Evolutionary conservation across 345 rosid species (phyloP).

Genomic region (Murraya koenigii): DNA sequence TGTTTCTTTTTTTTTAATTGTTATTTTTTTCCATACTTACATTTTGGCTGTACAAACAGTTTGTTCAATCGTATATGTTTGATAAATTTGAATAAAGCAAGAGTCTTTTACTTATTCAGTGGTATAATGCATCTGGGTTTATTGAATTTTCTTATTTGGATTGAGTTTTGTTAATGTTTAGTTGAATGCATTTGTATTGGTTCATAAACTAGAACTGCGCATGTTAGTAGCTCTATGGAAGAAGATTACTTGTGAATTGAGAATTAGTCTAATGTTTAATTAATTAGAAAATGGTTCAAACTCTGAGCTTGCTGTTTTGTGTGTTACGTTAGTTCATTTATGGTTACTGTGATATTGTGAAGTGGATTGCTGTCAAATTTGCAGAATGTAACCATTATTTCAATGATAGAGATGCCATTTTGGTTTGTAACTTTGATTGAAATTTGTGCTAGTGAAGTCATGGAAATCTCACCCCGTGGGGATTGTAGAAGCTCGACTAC

Average conservation of each 20-base stretch:
- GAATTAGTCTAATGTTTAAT: not conserved
- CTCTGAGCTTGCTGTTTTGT: not conserved
- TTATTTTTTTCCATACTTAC: not conserved
- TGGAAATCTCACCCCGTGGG: slow-evolving; percentile 30
- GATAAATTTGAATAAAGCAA: not conserved
- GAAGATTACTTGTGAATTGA: not conserved
- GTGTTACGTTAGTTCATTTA: not conserved
- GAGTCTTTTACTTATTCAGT: not conserved
- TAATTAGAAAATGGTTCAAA: not conserved
- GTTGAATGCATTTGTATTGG: not conserved
- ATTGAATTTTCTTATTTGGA: not conserved
- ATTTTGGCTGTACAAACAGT: not conserved
- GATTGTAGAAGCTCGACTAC: slow-evolving; percentile 28
- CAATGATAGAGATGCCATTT: not conserved
- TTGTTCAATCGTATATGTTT: not conserved
- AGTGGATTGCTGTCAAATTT: not conserved
- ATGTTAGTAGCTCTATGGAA: not conserved
- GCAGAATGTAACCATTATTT: not conserved
- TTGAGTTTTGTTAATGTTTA: not conserved
- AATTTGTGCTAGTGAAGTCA: slow-evolving; percentile 32
- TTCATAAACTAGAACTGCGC: not conserved
- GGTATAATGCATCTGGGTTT: not conserved
- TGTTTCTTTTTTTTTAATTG: not conserved
- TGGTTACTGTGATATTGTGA: not conserved
- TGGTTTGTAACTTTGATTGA: not conserved